Evolutionary conservation across 2,329 filamentous ascomycete species (phyloP).

Genomic region (Arthrocladium fulminans): DNA sequence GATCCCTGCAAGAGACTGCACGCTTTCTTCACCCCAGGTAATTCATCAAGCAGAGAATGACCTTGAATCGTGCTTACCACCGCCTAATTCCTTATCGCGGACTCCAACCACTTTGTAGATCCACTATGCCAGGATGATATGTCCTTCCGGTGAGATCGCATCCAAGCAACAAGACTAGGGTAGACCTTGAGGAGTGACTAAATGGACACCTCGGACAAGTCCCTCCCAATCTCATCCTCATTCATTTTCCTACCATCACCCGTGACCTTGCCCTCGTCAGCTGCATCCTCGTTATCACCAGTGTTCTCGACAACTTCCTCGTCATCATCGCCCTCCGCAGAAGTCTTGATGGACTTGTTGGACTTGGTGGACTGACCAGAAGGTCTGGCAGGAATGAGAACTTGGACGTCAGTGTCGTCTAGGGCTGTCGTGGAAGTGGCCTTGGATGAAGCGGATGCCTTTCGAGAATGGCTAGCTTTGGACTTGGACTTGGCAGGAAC

Average conservation of each 20-base stretch:
- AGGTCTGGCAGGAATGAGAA: background rate
- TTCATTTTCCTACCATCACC: background rate
- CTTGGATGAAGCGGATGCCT: background rate
- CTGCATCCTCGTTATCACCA: background rate
- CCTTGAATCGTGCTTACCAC: too few species aligned
- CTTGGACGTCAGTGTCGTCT: background rate
- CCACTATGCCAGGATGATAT: background rate
- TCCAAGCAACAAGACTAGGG: too few species aligned
- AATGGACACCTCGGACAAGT: conserved; percentile 1
- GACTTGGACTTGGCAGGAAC: conserved; percentile 1
- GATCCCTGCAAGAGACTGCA: too few species aligned
- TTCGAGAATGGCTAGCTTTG: background rate
- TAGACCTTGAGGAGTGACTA: background rate
- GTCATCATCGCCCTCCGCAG: background rate
- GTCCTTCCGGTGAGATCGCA: too few species aligned
- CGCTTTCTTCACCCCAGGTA: too few species aligned
- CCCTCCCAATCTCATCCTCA: background rate
- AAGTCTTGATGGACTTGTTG: background rate
- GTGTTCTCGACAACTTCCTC: background rate
- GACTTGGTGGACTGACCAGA: background rate
- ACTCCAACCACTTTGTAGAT: too few species aligned
- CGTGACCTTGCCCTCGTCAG: conserved; percentile 3
- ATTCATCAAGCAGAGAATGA: too few species aligned
- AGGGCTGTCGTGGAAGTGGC: background rate
- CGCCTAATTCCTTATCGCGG: too few species aligned